Base-by-base conservation (phyloP, 225 moss, liverwort and hornwort species). In the Sphagnum tenellum region DNA sequence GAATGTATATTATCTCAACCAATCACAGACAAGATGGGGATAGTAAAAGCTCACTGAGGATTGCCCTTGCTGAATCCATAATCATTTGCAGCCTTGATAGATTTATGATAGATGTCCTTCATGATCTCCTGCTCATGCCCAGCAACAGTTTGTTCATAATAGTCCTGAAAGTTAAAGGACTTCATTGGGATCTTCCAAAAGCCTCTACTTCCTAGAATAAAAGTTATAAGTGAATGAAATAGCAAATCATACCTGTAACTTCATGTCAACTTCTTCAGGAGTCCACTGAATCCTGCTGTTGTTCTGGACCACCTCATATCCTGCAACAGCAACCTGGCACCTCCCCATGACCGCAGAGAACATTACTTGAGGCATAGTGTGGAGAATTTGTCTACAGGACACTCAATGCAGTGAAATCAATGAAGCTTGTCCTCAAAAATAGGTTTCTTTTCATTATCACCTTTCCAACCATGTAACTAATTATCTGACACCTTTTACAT, bases 201-300 rank as follows among this genome's bases (percentile, higher is more conserved):
- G 29, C 29, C 29, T 29, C 29, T 29, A 29, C 29, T 29, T 29
- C 29, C 29, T 29, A 29, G 29, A 29, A 29, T 29, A 29, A 29
- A 29, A 1, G 1, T 29, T 29, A 29, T 29, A 29, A 29, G 1
- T 0, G 29, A 29, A 29, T 29, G 29, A 29, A 29, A 29, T 29
- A 29, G 29, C 29, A 29, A n/a, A 58, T n/a, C 57, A n/a, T n/a
- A 52, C 52, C 52, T 52, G 52, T 66, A 83, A 77, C 64, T 79
- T 83, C 61, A 49, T 71, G 66, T 83, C 83, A 60, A 83, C 63
- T 67, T 83, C 79, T 55, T 83, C 79, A 12, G 79, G 50, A 60
- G 83, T 79, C 79, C 79, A 83, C 50, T 83, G 83, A 55, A 72
- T 68, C 62, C 74, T 70, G 47, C 79, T 76, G 61, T 48, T 76